phyloP scores from a whole-genome alignment of 352 stramenopile genomes.

The Phytophthora sp. region DNA sequence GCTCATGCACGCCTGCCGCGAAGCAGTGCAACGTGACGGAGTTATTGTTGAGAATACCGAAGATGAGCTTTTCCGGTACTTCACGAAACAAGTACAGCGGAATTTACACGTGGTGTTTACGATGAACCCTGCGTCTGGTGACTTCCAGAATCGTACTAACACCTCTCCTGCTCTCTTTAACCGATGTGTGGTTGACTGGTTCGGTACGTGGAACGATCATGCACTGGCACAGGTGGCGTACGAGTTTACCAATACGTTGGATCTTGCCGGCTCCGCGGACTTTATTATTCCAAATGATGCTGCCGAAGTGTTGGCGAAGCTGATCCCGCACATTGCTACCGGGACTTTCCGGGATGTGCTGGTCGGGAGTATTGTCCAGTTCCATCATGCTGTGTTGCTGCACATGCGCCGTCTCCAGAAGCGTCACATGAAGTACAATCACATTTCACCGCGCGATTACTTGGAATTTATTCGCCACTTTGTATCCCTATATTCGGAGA shows the following conservation, averaged over 20 bases:
- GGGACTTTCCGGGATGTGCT: slow-evolving; percentile 81
- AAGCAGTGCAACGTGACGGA: slow-evolving; percentile 93
- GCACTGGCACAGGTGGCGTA: slow-evolving; percentile 98
- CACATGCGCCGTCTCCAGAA: slow-evolving; percentile 89
- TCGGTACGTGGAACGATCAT: slow-evolving; percentile 98
- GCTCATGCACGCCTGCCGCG: slow-evolving; percentile 95
- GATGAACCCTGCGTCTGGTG: slow-evolving; percentile 99
- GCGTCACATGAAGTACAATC: slow-evolving; percentile 88
- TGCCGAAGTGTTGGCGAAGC: slow-evolving; percentile 48
- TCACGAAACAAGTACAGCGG: slow-evolving; percentile 97
- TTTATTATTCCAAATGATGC: slow-evolving; percentile 63
- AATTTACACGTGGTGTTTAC: slow-evolving; percentile 99
- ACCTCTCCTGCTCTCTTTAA: slow-evolving; percentile 99
- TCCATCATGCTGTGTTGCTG: slow-evolving; percentile 85
- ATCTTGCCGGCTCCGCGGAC: slow-evolving; percentile 92
- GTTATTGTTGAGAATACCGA: slow-evolving; percentile 94
- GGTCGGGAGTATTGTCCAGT: slow-evolving; percentile 86
- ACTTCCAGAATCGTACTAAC: slow-evolving; percentile 97
- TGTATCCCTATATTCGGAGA: slow-evolving; percentile 90
- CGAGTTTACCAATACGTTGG: slow-evolving; percentile 96
- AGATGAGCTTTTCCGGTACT: slow-evolving; percentile 96
- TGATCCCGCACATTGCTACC: slow-evolving; percentile 77
- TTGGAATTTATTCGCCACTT: slow-evolving; percentile 94
- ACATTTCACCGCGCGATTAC: slow-evolving; percentile 93
- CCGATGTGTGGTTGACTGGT: slow-evolving; percentile 99